Evolutionary conservation across 768 basidiomycete genomes (phyloP), one percentile per base, ranked within the genome.

Genomic region (Clitopilus hobsonii): DNA sequence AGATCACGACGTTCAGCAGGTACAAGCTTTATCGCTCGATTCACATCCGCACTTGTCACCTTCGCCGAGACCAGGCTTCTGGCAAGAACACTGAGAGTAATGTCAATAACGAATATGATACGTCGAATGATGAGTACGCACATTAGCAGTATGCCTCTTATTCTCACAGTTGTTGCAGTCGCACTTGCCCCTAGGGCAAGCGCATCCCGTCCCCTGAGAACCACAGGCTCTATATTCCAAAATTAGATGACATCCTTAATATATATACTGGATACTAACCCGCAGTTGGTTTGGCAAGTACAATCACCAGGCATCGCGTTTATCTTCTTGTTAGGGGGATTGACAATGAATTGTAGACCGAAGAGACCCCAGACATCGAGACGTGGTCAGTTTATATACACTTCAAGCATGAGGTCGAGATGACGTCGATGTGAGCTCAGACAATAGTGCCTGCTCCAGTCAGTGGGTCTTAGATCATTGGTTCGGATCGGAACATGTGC

Each of bases 71-170:
- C n/a, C n/a, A n/a, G n/a, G n/a, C n/a, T n/a, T n/a, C n/a, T n/a
- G n/a, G n/a, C n/a, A n/a, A n/a, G n/a, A n/a, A n/a, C n/a, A n/a
- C n/a, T n/a, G n/a, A n/a, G 6, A 30, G 5, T 14, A 14, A 36
- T 20, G 41, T 7, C 13, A 36, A n/a, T 5, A 22, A 20, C 6
- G 55, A n/a, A 20, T 10, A 20, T 6, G n/a, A 8, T 20, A 11
- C 28, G 10, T 1, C 3, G 5, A 24, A 14, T 20, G 11, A 16
- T 13, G 20, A 28, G 8, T 32, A 59, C 63, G 49, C 50, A 73
- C 74, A 58, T 69, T 65, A 22, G 58, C 61, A n/a, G 73, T 70
- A 54, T 74, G 74, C 4, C 60, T 62, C 60, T 75, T 75, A 55
- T 75, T 75, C 6, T 53, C 49, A 58, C 74, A 75, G 38, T 71